Conservation (phyloP, 2,329 filamentous ascomycete genomes). For the Alternaria sp. region DNA sequence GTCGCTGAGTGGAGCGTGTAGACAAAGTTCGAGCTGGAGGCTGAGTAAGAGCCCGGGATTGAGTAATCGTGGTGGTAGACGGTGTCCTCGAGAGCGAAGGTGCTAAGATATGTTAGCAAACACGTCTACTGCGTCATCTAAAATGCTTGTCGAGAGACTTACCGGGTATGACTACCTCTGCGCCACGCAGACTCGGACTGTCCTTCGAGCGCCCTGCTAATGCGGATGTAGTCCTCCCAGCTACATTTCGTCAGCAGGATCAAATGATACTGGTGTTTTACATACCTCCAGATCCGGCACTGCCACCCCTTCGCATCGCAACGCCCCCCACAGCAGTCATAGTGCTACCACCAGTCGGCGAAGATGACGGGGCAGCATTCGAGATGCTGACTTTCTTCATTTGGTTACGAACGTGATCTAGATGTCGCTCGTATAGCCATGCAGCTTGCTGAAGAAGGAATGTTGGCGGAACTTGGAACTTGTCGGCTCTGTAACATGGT, state of each 20-base stretch:
- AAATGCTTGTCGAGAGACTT: constrained; percentile 18
- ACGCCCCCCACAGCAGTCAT: constrained; percentile 48
- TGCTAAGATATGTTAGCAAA: constrained; percentile 18
- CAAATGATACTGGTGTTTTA: not conserved
- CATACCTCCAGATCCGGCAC: constrained; percentile 51
- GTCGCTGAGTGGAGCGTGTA: constrained; percentile 35
- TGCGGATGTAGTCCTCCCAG: constrained; percentile 58
- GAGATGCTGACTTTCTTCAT: constrained; percentile 77
- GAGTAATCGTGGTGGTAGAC: constrained; percentile 57
- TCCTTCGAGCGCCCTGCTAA: constrained; percentile 65
- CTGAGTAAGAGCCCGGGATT: constrained; percentile 40
- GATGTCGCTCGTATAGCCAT: constrained; percentile 90
- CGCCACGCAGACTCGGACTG: constrained; percentile 59
- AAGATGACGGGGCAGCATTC: constrained; percentile 61
- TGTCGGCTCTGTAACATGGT: constrained; percentile 60
- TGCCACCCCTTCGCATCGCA: constrained; percentile 60
- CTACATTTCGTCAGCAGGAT: constrained; percentile 20
- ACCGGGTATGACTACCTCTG: constrained; percentile 54
- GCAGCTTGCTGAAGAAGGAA: constrained; percentile 93
- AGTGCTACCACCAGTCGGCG: constrained; percentile 50
- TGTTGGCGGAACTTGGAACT: constrained; percentile 83
- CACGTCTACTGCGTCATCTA: not conserved
- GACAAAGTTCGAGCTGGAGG: constrained; percentile 32
- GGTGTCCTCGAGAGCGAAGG: constrained; percentile 53
- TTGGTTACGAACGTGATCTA: constrained; percentile 87